phyloP scores from a whole-genome alignment of 208 protist species.

The Trypanosoma congolense region DNA sequence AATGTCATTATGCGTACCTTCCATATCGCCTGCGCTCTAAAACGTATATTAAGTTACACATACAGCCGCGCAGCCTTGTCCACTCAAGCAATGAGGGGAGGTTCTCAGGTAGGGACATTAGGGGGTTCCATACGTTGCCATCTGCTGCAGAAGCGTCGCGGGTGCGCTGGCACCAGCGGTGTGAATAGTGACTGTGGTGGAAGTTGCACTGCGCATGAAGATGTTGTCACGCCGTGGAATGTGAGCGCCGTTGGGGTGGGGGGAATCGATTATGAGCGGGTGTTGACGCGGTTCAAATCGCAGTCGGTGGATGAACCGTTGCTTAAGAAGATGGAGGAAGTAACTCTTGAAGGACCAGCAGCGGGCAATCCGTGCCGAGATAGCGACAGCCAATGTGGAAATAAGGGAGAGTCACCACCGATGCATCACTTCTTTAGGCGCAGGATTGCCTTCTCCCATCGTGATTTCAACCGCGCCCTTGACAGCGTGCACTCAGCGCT shows the following conservation, averaged over 20 bases:
- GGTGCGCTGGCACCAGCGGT: not conserved
- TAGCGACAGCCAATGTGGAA: not conserved
- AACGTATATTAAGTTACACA: too few relatives aligned
- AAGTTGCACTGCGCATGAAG: not conserved
- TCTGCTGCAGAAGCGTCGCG: too few relatives aligned
- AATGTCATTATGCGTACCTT: too few relatives aligned
- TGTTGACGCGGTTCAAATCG: constrained; percentile 76
- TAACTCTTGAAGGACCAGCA: constrained; percentile 13
- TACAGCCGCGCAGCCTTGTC: too few relatives aligned
- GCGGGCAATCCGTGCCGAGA: too few relatives aligned
- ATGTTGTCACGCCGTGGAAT: constrained; percentile 74
- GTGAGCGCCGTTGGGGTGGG: constrained; percentile 64
- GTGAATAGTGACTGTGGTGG: not conserved
- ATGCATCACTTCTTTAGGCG: constrained; percentile 93
- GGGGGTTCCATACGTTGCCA: too few relatives aligned
- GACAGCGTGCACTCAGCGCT: constrained; percentile 72
- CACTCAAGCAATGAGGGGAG: too few relatives aligned
- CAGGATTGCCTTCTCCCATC: constrained; percentile 97
- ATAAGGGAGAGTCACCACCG: not conserved
- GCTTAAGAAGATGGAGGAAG: constrained; percentile 26
- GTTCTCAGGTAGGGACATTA: too few relatives aligned
- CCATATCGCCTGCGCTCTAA: too few relatives aligned
- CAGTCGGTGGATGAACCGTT: constrained; percentile 48
- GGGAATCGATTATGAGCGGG: constrained; percentile 82
- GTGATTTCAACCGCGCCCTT: constrained; percentile 94